Evolutionary conservation across 495 filamentous ascomycete genomes (phyloP), one percentile per base, ranked within the genome.

Genomic region (Tetracladium setigerum): DNA sequence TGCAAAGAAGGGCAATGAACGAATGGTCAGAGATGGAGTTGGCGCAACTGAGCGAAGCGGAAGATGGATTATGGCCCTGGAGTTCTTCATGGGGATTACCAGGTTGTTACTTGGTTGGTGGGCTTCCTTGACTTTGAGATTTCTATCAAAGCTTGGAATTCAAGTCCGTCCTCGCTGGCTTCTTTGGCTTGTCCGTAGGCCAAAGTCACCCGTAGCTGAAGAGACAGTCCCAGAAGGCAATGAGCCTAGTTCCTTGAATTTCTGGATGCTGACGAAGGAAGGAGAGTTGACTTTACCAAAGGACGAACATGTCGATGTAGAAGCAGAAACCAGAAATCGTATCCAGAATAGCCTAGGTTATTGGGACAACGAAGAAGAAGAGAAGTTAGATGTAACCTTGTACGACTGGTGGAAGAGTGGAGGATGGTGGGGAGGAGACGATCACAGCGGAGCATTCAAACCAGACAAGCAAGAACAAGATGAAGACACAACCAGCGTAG

Each of bases 331-430:
- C 54, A 73, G 86, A 37, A 75, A 74, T 40, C 70, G 82, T 38
- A 50, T 78, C 37, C 47, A 32, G 35, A 41, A 24, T 30, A 41
- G 32, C 17, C 33, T 49, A 12, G 24, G 27, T 7, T 30, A 19
- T 2, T 61, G 54, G 58, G 44, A 47, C 40, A 43, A 56, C 22
- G 47, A 61, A 22, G 67, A 79, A 38, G 88, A 91, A 41, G 68
- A 72, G n/a, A 76, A 78, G 37, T 64, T 95, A 5, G 83, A 86
- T 50, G 71, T 77, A 1, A 81, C 73, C 37, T 65, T 95, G 3
- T 95, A 95, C 62, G 66, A 65, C 11, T 90, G 88, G 77, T 95
- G 86, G 82, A 78, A 80, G 32, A 60, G 67, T 16, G 86, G 83
- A 15, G 88, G 86, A 24, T 87, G 84, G 62, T 95, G 85, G 82